Percentiles rank a stretch among this genome's conserved stretches.
Conservation (phyloP, 768 basidiomycete species). For the Termitomyces sp. region DNA sequence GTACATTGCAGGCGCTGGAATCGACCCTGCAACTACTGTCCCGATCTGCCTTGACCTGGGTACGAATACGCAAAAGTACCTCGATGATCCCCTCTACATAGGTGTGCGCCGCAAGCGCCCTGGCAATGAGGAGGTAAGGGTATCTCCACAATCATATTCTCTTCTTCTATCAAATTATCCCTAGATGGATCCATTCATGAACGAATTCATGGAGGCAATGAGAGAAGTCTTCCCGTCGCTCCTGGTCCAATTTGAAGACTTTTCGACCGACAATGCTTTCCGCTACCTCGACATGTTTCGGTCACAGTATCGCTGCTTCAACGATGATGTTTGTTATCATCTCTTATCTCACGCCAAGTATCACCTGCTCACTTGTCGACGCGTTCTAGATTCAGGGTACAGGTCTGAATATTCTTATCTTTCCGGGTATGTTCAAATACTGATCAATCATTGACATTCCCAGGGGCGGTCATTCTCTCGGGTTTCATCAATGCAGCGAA, state of each 20-base stretch:
- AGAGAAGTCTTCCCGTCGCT: slow-evolving; percentile 57
- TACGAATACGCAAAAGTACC: slow-evolving; percentile 62
- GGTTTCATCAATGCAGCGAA: slow-evolving; percentile 73
- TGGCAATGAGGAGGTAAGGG: slow-evolving; percentile 31
- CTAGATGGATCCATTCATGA: slow-evolving; percentile 71
- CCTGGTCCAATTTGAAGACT: slow-evolving; percentile 74
- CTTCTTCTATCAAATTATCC: not conserved
- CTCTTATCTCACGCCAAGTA: not conserved
- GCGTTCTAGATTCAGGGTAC: slow-evolving; percentile 59
- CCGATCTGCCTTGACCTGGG: slow-evolving; percentile 74
- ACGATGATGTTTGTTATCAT: slow-evolving; percentile 55
- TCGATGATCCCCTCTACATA: slow-evolving; percentile 72
- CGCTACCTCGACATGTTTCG: slow-evolving; percentile 63
- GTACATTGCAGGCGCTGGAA: slow-evolving; percentile 69
- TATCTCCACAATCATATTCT: not conserved
- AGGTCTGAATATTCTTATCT: slow-evolving; percentile 19
- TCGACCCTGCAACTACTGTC: slow-evolving; percentile 47
- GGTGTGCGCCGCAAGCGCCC: slow-evolving; percentile 59
- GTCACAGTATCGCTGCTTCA: slow-evolving; percentile 55
- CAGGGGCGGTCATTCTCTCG: slow-evolving; percentile 67
- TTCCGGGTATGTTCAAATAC: not conserved
- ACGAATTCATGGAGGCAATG: slow-evolving; percentile 71
- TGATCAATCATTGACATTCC: slow-evolving; percentile 3
- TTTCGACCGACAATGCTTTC: slow-evolving; percentile 77
- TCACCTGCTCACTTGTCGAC: slow-evolving; percentile 1